phyloP scores from a whole-genome alignment of 768 basidiomycete species.

The Lactarius akahatsu region DNA sequence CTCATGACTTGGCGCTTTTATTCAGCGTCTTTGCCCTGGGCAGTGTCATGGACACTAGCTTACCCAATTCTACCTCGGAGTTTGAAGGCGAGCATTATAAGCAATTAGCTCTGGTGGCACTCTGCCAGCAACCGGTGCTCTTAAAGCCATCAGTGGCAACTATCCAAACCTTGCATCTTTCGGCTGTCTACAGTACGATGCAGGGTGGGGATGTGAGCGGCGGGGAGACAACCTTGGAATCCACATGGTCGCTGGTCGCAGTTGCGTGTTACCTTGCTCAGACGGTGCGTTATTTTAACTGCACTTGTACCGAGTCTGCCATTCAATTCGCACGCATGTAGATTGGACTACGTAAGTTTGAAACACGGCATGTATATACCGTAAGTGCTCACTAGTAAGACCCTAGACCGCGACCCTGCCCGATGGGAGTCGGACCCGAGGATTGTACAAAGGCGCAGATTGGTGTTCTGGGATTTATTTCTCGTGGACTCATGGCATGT shows the following conservation, averaged over 20 bases:
- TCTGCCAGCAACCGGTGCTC: conserved; percentile 63
- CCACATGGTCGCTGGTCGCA: conserved; percentile 65
- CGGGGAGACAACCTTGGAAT: conserved; percentile 68
- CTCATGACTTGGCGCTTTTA: conserved; percentile 35
- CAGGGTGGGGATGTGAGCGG: conserved; percentile 55
- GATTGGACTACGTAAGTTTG: no score
- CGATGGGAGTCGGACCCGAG: no score
- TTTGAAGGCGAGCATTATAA: conserved; percentile 35
- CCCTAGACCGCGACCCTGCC: no score
- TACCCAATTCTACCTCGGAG: no score
- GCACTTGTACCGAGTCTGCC: background rate
- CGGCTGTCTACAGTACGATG: conserved; percentile 71
- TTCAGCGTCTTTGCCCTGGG: no score
- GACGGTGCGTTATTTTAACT: conserved; percentile 46
- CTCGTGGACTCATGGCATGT: conserved; percentile 69
- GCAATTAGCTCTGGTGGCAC: conserved; percentile 61
- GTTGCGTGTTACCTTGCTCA: conserved; percentile 66
- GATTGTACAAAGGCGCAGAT: no score
- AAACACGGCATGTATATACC: no score
- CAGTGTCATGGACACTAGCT: no score
- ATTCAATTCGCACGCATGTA: background rate
- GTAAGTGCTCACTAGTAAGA: no score
- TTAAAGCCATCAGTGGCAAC: conserved; percentile 71
- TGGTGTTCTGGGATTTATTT: no score
- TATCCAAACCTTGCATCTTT: conserved; percentile 65